Evolutionary conservation across 1,139 yeast species (phyloP).

Genomic region (Candida pseudocylindracea): DNA sequence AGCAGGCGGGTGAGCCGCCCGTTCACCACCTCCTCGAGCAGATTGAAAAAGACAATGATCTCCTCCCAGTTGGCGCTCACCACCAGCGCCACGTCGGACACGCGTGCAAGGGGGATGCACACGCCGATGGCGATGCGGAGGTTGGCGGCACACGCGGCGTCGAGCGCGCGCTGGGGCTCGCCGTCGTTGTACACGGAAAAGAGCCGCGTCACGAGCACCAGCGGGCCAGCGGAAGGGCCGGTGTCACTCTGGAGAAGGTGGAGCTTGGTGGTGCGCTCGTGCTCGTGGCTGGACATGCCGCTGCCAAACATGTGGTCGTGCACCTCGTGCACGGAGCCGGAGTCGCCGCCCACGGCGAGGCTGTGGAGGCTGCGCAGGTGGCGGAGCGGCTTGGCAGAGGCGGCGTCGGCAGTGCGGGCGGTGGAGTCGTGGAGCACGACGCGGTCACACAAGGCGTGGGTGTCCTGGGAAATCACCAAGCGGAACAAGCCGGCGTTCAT

Average conservation of each 20-base stretch:
- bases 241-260: conserved; percentile 18
- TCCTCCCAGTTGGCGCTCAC: conserved; percentile 1
- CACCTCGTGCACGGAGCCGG: conserved; percentile 12
- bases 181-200: conserved; percentile 17
- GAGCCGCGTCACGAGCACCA: conserved; percentile 22
- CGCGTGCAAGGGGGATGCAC: conserved; percentile 22
- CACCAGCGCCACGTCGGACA: conserved; percentile 23
- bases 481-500: conserved; percentile 17
- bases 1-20: conserved; percentile 19
- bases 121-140: conserved; percentile 2
- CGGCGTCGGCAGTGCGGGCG: background rate
- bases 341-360: background rate
- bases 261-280: conserved; percentile 20
- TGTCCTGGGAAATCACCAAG: conserved; percentile 27
- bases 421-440: conserved; percentile 26
- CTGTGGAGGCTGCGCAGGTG: conserved; percentile 8
- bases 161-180: background rate
- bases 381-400: background rate
- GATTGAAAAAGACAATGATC: conserved; percentile 1
- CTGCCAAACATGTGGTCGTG: conserved; percentile 34
- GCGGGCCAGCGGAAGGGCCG: conserved; percentile 9
- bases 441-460: conserved; percentile 22
- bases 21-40: conserved; percentile 9
- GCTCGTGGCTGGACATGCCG: conserved; percentile 27
- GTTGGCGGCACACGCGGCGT: conserved; percentile 1